These are phyloP conservation scores for Solanum chilense DNA, from an alignment of 257 asterid species.

Conservation along the genomic window DNA sequence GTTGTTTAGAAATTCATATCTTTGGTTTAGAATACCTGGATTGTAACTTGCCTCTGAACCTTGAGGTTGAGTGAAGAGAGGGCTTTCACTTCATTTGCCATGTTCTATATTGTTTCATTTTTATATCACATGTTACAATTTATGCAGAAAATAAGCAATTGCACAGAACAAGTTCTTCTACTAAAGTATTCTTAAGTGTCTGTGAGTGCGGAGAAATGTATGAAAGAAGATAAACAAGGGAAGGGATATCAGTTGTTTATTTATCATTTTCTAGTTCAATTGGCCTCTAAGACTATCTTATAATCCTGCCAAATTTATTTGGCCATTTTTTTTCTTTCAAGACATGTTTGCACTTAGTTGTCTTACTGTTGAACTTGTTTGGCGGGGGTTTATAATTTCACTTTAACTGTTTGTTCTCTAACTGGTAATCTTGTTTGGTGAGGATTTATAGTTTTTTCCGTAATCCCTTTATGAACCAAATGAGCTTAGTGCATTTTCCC, in stretches of 20 bases:
- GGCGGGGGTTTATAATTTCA: not conserved
- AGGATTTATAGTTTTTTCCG: not conserved
- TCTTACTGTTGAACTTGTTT: not conserved
- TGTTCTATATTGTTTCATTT: not conserved
- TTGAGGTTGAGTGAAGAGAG: not conserved
- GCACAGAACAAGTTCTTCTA: not conserved
- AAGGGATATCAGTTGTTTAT: not conserved
- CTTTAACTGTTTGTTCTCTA: not conserved
- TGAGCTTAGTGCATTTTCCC: not conserved
- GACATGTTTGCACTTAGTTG: not conserved
- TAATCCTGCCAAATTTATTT: not conserved
- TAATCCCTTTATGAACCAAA: not conserved
- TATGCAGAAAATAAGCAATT: not conserved
- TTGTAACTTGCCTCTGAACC: not conserved
- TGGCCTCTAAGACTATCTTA: not conserved
- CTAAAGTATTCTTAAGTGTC: not conserved
- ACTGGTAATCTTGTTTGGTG: not conserved
- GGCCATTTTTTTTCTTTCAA: not conserved
- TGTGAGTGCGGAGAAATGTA: not conserved
- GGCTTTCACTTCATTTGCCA: not conserved
- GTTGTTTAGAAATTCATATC: not conserved
- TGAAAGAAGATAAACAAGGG: not conserved
- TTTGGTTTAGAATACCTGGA: not conserved
- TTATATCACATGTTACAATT: not conserved
- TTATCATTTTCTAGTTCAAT: not conserved